phyloP scores from a whole-genome alignment of 1,284 basidiomycete genomes.

The Tilletia walkeri region DNA sequence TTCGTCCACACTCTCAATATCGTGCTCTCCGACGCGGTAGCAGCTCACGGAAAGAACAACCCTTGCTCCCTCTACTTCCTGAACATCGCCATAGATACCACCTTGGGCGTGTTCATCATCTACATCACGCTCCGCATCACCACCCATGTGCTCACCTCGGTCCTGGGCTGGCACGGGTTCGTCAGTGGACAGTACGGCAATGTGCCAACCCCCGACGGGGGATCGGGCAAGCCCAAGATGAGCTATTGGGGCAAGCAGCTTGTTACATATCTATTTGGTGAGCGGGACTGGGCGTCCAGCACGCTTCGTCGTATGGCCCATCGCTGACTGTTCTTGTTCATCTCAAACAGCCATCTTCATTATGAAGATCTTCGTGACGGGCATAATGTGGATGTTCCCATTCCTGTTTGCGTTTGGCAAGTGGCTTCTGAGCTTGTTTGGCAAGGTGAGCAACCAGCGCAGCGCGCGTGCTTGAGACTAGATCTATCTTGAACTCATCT shows the following conservation, averaged over 20 bases:
- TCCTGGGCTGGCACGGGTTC: conserved; percentile 71
- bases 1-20: conserved; percentile 86
- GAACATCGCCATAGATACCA: conserved; percentile 91
- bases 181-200: conserved; percentile 82
- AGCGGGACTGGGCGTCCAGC: neutral
- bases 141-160: conserved; percentile 69
- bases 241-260: conserved; percentile 78
- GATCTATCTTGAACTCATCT: neutral
- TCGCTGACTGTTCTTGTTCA: neutral
- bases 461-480: conserved; percentile 36
- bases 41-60: conserved; percentile 29
- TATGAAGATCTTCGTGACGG: conserved; percentile 87
- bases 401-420: conserved; percentile 72
- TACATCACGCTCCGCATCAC: conserved; percentile 73
- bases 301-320: no score
- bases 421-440: conserved; percentile 79
- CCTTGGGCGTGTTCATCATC: conserved; percentile 81
- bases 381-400: conserved; percentile 66
- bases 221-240: conserved; percentile 33
- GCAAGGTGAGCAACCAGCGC: conserved; percentile 29
- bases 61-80: conserved; percentile 71
- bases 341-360: conserved; percentile 55
- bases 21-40: conserved; percentile 57
- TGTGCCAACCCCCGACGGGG: conserved; percentile 7
- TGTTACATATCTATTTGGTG: conserved; percentile 74